Base-by-base conservation (phyloP, 202 grass and related monocot species). In the Cymbopogon flexuosus region DNA sequence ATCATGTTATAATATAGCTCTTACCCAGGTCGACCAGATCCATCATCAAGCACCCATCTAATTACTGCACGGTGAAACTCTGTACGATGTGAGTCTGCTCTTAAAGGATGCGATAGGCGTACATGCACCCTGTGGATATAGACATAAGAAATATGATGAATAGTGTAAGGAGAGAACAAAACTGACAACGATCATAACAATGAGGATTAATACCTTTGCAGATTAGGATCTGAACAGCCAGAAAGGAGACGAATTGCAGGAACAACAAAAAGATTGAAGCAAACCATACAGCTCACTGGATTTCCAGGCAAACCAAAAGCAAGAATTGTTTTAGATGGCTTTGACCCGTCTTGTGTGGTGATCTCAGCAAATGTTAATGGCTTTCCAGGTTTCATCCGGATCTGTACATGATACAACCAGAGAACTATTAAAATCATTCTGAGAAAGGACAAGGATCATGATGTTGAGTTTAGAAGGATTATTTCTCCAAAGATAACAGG, bases 271-370 rank as follows among this genome's bases (percentile, higher is more conserved):
- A 95, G 54, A 81, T 91, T 89, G 73, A 98, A 98, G 88, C 96
- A 89, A 83, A 98, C 92, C 80, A 95, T 86, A 84, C 92, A 95
- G 61, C 96, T 95, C 58, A 93, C 96, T 57, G 96, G 96, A 73
- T 98, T 98, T 87, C 96, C 96, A 86, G 96, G 96, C 86, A 98
- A 95, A 45, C 95, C 96, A 88, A 98, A 95, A 78, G 92, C 84
- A 54, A 98, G 90, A 77, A 89, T 73, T 62, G 79, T 85, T 78
- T 88, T 94, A 21, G 86, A 84, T 65, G 75, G 56, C 65, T 85
- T 89, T 31, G 58, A 42, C 6, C 83, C 66, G 85, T 81, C 84
- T 61, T 92, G 79, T 11, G 36, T 18, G 43, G 18, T 72, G 45
- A 95, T 86, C 65, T 91, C 86, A 47, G 86, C 86, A 85, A 98